phyloP scores from a whole-genome alignment of 2,329 filamentous ascomycete genomes.

The Aulographum hederae region DNA sequence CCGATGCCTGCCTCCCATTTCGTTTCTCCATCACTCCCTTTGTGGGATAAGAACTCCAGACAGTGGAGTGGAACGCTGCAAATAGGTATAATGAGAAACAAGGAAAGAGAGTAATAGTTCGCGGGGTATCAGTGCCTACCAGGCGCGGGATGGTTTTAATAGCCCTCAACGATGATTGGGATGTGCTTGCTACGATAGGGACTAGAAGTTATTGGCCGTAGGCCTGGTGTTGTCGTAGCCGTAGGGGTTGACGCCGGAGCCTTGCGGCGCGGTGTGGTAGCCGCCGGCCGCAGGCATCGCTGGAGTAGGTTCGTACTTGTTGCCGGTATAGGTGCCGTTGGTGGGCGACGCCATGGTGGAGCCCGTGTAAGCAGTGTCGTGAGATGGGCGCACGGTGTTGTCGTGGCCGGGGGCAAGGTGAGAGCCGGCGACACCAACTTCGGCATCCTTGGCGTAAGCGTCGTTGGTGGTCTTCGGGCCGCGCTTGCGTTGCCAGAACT shows the following conservation, averaged over 20 bases:
- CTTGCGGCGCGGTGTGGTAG: conserved; percentile 27
- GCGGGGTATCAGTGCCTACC: no score
- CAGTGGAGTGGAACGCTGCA: no score
- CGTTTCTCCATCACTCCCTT: no score
- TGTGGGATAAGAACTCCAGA: no score
- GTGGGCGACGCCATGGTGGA: conserved; percentile 23
- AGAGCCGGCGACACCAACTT: conserved; percentile 18
- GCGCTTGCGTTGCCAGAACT: conserved; percentile 20
- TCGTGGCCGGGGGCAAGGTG: conserved; percentile 10
- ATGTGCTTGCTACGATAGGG: no score
- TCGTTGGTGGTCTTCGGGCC: conserved; percentile 14
- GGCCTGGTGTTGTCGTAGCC: conserved; percentile 15
- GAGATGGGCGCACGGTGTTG: conserved; percentile 19
- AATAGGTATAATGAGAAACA: no score
- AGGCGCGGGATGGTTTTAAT: no score
- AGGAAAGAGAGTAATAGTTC: no score
- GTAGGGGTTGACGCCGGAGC: conserved; percentile 19
- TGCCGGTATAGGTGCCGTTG: conserved; percentile 10
- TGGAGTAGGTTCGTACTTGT: conserved; percentile 13
- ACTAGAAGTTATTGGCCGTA: no score
- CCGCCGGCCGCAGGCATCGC: conserved; percentile 7
- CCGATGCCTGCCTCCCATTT: no score
- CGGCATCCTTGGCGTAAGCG: conserved; percentile 20
- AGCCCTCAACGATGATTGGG: no score
- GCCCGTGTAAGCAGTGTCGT: conserved; percentile 32